Base-by-base conservation (phyloP, 2,329 filamentous ascomycete genomes). In the Plectosphaerella sp. region DNA sequence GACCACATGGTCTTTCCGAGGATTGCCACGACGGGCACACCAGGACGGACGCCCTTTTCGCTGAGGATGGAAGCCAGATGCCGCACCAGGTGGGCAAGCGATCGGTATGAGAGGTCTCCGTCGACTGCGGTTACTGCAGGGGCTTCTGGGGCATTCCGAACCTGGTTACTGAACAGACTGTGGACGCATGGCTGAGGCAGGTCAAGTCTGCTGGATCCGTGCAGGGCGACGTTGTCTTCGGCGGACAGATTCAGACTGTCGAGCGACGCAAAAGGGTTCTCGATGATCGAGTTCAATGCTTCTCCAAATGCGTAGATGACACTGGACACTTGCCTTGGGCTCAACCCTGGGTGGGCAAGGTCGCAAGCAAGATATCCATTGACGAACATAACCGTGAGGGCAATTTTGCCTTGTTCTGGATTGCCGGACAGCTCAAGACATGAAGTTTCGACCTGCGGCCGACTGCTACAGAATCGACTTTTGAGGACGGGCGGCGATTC, bases 1-100 rank as follows among this genome's bases (percentile, higher is more conserved):
- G 88, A 76, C 64, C 87, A 79, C 14, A 83, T 70, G 18, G 80
- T 88, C 68, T 89, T 91, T 43, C 88, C 82, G 61, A 91, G 75
- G 16, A 86, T 79, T 6, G 91, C 74, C 5, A 83, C 84, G 1
- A 91, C 77, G 4, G 87, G 71, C 8, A 79, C 73, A 10, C 80
- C 77, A 1, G 75, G 71, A 0, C 70, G 66, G 0, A 82, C 72
- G 0, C 81, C 81, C 12, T 74, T 66, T 20, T 74, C 70, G 3
- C 75, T 63, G 0, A 90, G 72, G 48, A 77, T 69, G 2, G 67
- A 67, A 2, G 71, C 68, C 1, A 77, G 63, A 4, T 64, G 66
- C 2, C 68, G 63, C 1, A 72, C 70, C 8, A 70, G 65, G 0
- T 65, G 63, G 3, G 69, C 63, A 4, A 77, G 56, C 50, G 75